These are phyloP conservation scores for Xylariales sp. DNA, from an alignment of 2,329 filamentous ascomycete species.

Conservation along the genomic window DNA sequence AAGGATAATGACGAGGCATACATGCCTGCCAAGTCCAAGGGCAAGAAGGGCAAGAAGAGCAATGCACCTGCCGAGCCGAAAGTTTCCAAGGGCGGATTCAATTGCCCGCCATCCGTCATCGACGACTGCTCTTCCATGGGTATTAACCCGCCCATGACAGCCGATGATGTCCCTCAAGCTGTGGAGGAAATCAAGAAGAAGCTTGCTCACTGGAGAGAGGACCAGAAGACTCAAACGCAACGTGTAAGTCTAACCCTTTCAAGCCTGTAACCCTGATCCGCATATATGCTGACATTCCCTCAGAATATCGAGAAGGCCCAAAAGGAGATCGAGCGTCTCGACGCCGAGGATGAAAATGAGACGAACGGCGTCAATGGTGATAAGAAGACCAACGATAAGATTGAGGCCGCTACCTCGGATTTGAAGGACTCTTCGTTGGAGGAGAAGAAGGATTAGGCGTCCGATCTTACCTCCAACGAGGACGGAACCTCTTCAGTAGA, in stretches of 20 bases:
- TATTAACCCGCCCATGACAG: constrained; percentile 82
- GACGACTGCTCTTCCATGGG: constrained; percentile 82
- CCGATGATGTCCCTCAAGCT: constrained; percentile 72
- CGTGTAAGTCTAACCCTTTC: constrained; percentile 58
- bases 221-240: constrained; percentile 85
- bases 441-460: constrained; percentile 46
- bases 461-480: constrained; percentile 12
- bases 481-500: not conserved
- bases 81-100: constrained; percentile 57
- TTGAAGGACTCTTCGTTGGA: constrained; percentile 49
- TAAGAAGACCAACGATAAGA: constrained; percentile 40
- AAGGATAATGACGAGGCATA: constrained; percentile 86
- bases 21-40: constrained; percentile 75
- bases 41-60: constrained; percentile 81
- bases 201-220: constrained; percentile 83
- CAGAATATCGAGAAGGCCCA: constrained; percentile 96
- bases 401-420: constrained; percentile 48
- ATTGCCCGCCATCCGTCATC: constrained; percentile 83
- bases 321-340: constrained; percentile 88
- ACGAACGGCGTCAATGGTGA: constrained; percentile 43
- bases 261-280: not conserved
- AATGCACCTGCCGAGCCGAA: constrained; percentile 40
- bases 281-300: constrained; percentile 4
- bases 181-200: constrained; percentile 91
- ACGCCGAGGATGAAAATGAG: constrained; percentile 57